These are phyloP conservation scores for Silene noctiflora DNA, from an alignment of 179 eudicot species.

Conservation along the genomic window DNA sequence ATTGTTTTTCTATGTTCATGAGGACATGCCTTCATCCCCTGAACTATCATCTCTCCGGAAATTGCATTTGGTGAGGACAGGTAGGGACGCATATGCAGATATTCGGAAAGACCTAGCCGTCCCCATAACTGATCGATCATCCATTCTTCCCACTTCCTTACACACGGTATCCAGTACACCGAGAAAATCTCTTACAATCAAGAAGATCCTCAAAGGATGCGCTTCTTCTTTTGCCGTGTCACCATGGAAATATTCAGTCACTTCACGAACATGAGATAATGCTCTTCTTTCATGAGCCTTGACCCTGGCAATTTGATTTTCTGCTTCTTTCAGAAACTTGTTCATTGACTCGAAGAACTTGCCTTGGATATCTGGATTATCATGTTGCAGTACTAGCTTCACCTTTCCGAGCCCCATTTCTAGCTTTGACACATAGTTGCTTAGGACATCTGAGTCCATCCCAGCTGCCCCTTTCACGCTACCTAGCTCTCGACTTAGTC, in stretches of 20 bases:
- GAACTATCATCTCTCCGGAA: slow-evolving; percentile 44
- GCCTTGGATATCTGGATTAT: slow-evolving; percentile 49
- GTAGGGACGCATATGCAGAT: slow-evolving; percentile 59
- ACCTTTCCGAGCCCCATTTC: slow-evolving; percentile 75
- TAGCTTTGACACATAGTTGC: slow-evolving; percentile 74
- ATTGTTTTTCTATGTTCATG: slow-evolving; percentile 20
- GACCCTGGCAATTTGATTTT: slow-evolving; percentile 48
- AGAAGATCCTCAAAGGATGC: slow-evolving; percentile 77
- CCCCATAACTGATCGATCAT: slow-evolving; percentile 61
- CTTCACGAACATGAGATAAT: slow-evolving; percentile 61
- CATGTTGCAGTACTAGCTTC: slow-evolving; percentile 45
- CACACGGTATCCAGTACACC: slow-evolving; percentile 69
- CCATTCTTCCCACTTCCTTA: slow-evolving; percentile 78
- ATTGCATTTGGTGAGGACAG: slow-evolving; percentile 59
- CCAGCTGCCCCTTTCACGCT: slow-evolving; percentile 81
- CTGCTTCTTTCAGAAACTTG: slow-evolving; percentile 54
- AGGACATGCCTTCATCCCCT: slow-evolving; percentile 61
- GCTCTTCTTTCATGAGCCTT: slow-evolving; percentile 71
- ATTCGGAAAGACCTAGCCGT: slow-evolving; percentile 68
- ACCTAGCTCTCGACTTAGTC: slow-evolving; percentile 73
- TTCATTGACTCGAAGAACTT: slow-evolving; percentile 74
- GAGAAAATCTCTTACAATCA: slow-evolving; percentile 86
- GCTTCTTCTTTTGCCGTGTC: slow-evolving; percentile 82
- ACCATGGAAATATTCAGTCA: slow-evolving; percentile 84
- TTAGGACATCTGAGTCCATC: slow-evolving; percentile 84